phyloP scores from a whole-genome alignment of 176 grass and related monocot genomes.

The Neostapfia colusana region DNA sequence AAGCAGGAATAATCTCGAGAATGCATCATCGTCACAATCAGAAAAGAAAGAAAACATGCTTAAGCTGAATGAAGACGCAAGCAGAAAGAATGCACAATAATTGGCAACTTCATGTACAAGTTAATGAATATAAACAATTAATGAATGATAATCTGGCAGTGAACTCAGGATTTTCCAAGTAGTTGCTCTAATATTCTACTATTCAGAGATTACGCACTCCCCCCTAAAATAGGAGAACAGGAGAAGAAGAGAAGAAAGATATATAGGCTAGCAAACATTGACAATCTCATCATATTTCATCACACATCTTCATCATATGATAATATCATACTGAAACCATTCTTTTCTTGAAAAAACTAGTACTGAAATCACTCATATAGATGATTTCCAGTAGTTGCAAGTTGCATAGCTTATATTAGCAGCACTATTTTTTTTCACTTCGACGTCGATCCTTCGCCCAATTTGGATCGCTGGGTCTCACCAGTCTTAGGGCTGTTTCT shows the following conservation, averaged over 20 bases:
- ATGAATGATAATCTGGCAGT: constrained; percentile 20
- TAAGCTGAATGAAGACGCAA: constrained; percentile 5
- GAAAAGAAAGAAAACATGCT: not conserved
- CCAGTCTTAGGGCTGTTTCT: constrained; percentile 51
- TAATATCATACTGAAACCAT: constrained; percentile 14
- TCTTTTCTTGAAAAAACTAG: not conserved
- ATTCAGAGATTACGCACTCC: constrained; percentile 47
- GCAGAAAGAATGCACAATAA: constrained; percentile 4
- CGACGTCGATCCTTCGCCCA: constrained; percentile 40
- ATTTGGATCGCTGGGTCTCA: constrained; percentile 20
- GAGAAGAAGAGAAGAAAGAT: not conserved
- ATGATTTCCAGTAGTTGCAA: constrained; percentile 35
- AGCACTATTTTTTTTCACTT: constrained; percentile 36
- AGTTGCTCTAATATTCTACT: constrained; percentile 47
- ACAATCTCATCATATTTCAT: constrained; percentile 35
- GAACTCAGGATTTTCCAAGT: constrained; percentile 29
- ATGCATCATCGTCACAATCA: not conserved
- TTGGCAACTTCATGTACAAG: constrained; percentile 18
- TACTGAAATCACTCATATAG: constrained; percentile 16
- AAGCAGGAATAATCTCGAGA: no score
- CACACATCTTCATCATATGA: constrained; percentile 23
- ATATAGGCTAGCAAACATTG: constrained; percentile 34
- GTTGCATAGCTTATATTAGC: constrained; percentile 21
- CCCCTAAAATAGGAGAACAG: constrained; percentile 27
- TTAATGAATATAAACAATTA: constrained; percentile 42